Base-by-base conservation (phyloP, 306 rosid species). In the Sindora glabra region DNA sequence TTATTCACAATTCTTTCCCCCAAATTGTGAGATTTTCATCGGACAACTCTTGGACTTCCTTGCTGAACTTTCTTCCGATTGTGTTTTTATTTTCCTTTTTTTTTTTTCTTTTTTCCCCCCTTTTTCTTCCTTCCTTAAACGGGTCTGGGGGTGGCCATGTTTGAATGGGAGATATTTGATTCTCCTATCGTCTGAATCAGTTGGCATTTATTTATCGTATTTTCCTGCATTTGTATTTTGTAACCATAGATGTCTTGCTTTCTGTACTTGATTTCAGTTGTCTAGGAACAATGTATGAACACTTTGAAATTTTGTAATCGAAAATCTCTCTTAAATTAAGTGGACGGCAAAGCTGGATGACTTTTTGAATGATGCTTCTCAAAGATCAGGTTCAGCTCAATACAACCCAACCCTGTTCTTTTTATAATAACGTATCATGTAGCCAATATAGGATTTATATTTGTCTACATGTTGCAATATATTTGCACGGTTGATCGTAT, bases 91-190 rank as follows among this genome's bases (percentile, higher is more conserved):
- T n/a, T n/a, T n/a, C n/a, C n/a, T n/a, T n/a, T n/a, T n/a, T n/a
- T n/a, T n/a, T n/a, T n/a, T n/a, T n/a, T n/a, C n/a, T n/a, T n/a
- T n/a, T n/a, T n/a, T n/a, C n/a, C n/a, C n/a, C n/a, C n/a, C n/a
- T n/a, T n/a, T n/a, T n/a, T n/a, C n/a, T 10, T 16, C 40, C 5
- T 32, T 42, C 63, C 36, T 23, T 34, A 29, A 8, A 22, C 29
- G 32, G 12, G 24, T 52, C 37, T 26, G 65, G 25, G 26, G 32
- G 29, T 3, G 27, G 23, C 34, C 42, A 52, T 48, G 29, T 52
- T 70, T 44, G 50, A 41, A 55, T 19, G 60, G 57, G 34, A 69
- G 33, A 62, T 27, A 39, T 50, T 48, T 61, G 68, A 38, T 25
- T 51, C 8, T 48, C 48, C 9, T 5, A 32, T 39, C 44, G 24